Conservation (phyloP, 768 basidiomycete genomes). For the Tricholoma sp. region DNA sequence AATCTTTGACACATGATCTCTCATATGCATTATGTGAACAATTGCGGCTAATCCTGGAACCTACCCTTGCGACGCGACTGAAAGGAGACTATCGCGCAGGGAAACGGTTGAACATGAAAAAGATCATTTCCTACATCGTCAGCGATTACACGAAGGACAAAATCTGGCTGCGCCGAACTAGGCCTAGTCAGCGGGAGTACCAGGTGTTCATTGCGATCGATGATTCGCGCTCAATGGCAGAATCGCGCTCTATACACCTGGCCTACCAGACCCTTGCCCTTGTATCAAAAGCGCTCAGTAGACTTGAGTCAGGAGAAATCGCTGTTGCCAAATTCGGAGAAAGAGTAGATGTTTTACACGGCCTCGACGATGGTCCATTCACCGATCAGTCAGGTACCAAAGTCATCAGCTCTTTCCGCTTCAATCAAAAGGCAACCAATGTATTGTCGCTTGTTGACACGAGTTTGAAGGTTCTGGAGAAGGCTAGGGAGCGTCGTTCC, state of each 20-base stretch:
- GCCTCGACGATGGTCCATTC: constrained; percentile 77
- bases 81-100: constrained; percentile 97
- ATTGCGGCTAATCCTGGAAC: constrained; percentile 92
- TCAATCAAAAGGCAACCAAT: constrained; percentile 87
- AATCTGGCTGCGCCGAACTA: constrained; percentile 94
- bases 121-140: constrained; percentile 96
- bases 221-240: constrained; percentile 96
- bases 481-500: constrained; percentile 65
- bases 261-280: constrained; percentile 92
- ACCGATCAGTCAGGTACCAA: constrained; percentile 76
- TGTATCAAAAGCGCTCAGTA: constrained; percentile 84
- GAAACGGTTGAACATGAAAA: constrained; percentile 98
- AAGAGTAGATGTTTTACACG: constrained; percentile 81
- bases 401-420: constrained; percentile 81
- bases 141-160: constrained; percentile 99
- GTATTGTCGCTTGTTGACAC: constrained; percentile 78
- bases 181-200: constrained; percentile 92
- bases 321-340: constrained; percentile 90
- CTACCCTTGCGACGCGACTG: constrained; percentile 88
- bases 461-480: constrained; percentile 68
- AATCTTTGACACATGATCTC: constrained; percentile 84
- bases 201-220: constrained; percentile 93
- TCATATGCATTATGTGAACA: constrained; percentile 94
- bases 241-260: constrained; percentile 86
- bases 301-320: constrained; percentile 94